Evolutionary conservation across 495 filamentous ascomycete species (phyloP), one percentile per base, ranked within the genome.

Genomic region (Annulohypoxylon moriforme): DNA sequence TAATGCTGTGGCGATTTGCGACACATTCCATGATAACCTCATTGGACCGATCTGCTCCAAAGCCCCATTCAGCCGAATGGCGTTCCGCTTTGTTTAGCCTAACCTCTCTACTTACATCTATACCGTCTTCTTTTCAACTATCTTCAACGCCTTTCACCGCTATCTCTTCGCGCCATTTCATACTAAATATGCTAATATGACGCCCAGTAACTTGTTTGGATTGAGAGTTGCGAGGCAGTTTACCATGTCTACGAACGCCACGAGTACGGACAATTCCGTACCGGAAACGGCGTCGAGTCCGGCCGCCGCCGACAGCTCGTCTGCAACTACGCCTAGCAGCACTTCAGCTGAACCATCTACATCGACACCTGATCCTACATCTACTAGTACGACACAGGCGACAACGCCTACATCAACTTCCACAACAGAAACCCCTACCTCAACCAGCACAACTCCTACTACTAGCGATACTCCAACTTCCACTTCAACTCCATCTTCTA

Each of bases 151-250:
- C 56, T 27, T 66, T 63, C 18, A 47, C 52, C 53, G 50, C 68
- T 52, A 8, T 49, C 29, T 50, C n/a, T 9, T 47, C 20, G 25
- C 7, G 40, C n/a, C 50, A 47, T 34, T 7, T 31, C 20, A 56
- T 58, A 77, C 82, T 86, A 78, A 85, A 76, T 20, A 64, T 58
- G 78, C 82, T 86, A 78, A 86, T 77, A 85, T 82, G 80, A 47
- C 69, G 40, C 58, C 73, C 69, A 81, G 80, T 64, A 64, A 75
- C 57, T 69, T 73, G 50, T 80, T 78, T 49, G 73, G 77, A 72
- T 67, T 79, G 58, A 75, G 66, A 69, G 77, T 75, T 60, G 77
- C 55, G 27, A 69, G 76, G 47, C 70, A 74, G 34, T 82, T 85
- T 77, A 77, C 75, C 68, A 86, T 86, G 84, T 79, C 82, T 56